Evolutionary conservation across 192 early-diverging fungal species (phyloP), one percentile per base, ranked within the genome.

Genomic region (Entomortierella parvispora): DNA sequence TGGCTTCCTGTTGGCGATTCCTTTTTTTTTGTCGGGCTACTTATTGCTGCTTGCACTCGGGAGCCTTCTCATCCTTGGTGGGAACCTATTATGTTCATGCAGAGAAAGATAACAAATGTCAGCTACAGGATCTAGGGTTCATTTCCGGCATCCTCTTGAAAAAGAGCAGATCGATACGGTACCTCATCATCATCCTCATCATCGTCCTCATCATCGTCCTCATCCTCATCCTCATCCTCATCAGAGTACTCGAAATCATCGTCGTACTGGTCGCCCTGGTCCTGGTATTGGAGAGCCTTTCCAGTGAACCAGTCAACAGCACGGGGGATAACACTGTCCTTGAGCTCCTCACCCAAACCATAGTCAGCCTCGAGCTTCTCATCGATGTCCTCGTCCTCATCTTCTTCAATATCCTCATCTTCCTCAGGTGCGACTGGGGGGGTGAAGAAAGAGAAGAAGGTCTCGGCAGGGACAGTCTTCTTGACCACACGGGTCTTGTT

Each of bases 291-390:
- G 43, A 99, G 85, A 46, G 98, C 98, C 81, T 94, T 92, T 77
- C 98, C 98, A 22, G 98, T 99, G 86, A 99, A 99, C 93, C 95
- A 99, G 85, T 99, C 95, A 62, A 99, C 81, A 53, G 98, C 98
- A 76, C 88, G 89, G 58, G 98, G 96, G 48, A 99, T 90, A 65
- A 99, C 84, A 85, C 94, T 97, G 62, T 98, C 96, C 90, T 99
- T 99, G 85, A 99, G 90, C 80, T 97, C 91, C 82, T 99, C 97
- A 32, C 97, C 97, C 78, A 96, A 83, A 83, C 97, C 94, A 82
- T 99, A 99, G 82, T 99, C 98, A 37, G 83, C 77, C 86, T 99
- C 96, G 45, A 99, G 84, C 68, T 87, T 92, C 51, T 91, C 89
- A 46, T 85, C 89, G 40, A 89, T 86, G 23, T 93, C 86, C 54